These are phyloP conservation scores for Suillus spraguei DNA, from an alignment of 768 basidiomycete genomes.

Conservation along the genomic window DNA sequence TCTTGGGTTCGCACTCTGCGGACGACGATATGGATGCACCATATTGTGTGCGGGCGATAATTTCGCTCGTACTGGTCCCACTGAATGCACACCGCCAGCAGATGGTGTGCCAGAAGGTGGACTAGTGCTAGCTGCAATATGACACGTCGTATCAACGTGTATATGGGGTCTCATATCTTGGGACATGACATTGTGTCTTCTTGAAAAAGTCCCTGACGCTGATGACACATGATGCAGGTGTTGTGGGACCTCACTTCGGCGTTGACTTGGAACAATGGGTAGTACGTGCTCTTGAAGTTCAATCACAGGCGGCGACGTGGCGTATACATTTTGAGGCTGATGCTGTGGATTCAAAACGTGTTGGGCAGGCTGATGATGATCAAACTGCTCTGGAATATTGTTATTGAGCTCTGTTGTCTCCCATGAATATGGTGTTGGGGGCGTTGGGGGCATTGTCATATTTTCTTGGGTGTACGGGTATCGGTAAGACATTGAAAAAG, in stretches of 20 bases:
- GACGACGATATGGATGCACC: slow-evolving; percentile 18
- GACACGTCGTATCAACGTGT: slow-evolving; percentile 34
- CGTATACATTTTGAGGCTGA: slow-evolving; percentile 26
- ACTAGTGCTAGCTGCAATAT: slow-evolving; percentile 31
- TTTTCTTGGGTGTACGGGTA: slow-evolving; percentile 48
- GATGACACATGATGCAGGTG: slow-evolving; percentile 27
- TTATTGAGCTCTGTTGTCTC: slow-evolving; percentile 42
- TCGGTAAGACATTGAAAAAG: slow-evolving; percentile 51
- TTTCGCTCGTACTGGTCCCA: slow-evolving; percentile 31
- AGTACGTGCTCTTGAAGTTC: slow-evolving; percentile 32
- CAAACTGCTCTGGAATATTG: slow-evolving; percentile 39
- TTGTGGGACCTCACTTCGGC: slow-evolving; percentile 27
- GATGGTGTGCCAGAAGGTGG: slow-evolving; percentile 35
- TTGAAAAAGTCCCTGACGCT: slow-evolving; percentile 14
- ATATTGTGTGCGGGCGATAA: slow-evolving; percentile 22
- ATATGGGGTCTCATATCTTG: slow-evolving; percentile 36
- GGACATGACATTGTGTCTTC: slow-evolving; percentile 15
- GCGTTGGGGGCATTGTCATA: slow-evolving; percentile 51
- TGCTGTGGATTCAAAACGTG: slow-evolving; percentile 30
- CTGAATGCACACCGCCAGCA: slow-evolving; percentile 23
- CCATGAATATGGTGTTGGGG: slow-evolving; percentile 44
- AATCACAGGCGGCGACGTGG: slow-evolving; percentile 20
- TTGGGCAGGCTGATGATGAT: slow-evolving; percentile 31
- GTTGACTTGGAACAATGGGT: slow-evolving; percentile 31
- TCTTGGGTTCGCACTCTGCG: slow-evolving; percentile 31